Base-by-base conservation (phyloP, 2,329 filamentous ascomycete genomes). In the Phyllosticta citriasiana region DNA sequence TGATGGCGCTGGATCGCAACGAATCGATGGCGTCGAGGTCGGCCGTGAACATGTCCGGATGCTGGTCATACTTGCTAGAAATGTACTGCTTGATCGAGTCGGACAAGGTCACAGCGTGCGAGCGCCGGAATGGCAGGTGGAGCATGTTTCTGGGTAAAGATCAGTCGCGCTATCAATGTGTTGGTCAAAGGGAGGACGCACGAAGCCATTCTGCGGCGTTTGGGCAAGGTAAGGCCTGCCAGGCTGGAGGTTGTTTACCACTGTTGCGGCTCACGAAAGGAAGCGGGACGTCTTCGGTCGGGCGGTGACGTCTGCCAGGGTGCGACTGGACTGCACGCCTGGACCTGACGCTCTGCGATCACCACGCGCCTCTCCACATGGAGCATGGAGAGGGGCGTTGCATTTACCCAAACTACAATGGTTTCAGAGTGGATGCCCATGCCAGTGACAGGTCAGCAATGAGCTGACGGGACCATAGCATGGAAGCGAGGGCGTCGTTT, bases 11-110 rank as follows among this genome's bases (percentile, higher is more conserved):
- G 64, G 84, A 83, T 4, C 94, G 87, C 62, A 97, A 78, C 56
- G 84, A 80, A 71, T 97, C 91, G 69, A 99, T 91, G 66, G 88
- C 83, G 70, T 92, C 86, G 62, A 96, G 84, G 77, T 99, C 94
- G 65, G 89, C 83, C 65, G 85, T 84, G 76, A 99, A 99, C 88
- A 96, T 96, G 74, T 97, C 91, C 35, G 94, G 93, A 72, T 96
- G 93, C 73, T 99, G 94, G 75, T 97, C 93, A 87, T 97, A 97
- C 81, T 97, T 97, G 74, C 85, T 88, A 64, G 91, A 96, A 70
- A 99, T 97, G 78, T 99, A 97, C 72, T 94, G 87, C 66, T 89
- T 91, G 72, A 99, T 91, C 57, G 91, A 88, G 64, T 84, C 81
- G 60, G 89, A 88, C 64, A 97, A 82, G 63, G 88, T 88, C 51